Conservation (phyloP, 805 yeast genomes). For the Clavispora carvajalis region DNA sequence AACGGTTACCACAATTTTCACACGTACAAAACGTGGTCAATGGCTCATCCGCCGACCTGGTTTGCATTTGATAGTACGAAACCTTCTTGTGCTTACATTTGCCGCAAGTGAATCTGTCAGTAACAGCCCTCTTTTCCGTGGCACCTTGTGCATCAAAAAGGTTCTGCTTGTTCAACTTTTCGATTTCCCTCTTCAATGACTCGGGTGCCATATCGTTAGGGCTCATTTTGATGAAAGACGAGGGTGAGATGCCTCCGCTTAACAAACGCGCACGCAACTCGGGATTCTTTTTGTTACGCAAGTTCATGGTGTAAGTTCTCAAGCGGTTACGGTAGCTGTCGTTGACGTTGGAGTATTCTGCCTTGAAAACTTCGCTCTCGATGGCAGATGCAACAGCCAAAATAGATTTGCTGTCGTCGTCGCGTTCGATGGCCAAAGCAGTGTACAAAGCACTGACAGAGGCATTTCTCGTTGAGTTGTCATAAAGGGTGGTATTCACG, state of each 20-base stretch:
- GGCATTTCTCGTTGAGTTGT: conserved; percentile 75
- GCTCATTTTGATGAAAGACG: conserved; percentile 67
- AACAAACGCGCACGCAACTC: conserved; percentile 68
- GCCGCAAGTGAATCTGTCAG: conserved; percentile 95
- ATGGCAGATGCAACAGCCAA: conserved; percentile 62
- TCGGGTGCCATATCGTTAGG: conserved; percentile 97
- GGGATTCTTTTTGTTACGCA: conserved; percentile 86
- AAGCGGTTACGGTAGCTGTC: conserved; percentile 74
- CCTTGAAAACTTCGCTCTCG: conserved; percentile 63
- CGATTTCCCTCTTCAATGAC: conserved; percentile 77
- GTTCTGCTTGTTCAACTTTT: conserved; percentile 80
- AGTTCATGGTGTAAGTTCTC: conserved; percentile 80
- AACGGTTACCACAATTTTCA: conserved; percentile 94
- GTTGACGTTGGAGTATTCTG: conserved; percentile 51
- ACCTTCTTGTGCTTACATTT: conserved; percentile 97
- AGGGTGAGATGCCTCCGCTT: conserved; percentile 60
- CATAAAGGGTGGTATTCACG: conserved; percentile 61
- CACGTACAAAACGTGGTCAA: conserved; percentile 97
- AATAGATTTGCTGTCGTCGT: conserved; percentile 51
- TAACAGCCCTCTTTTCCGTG: conserved; percentile 88
- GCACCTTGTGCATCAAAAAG: conserved; percentile 97
- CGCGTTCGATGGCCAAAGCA: conserved; percentile 80
- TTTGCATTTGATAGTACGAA: conserved; percentile 95
- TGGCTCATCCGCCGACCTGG: conserved; percentile 98
- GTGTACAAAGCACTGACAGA: conserved; percentile 82